Conservation (phyloP, 2,329 filamentous ascomycete genomes). For the Cladophialophora exuberans region DNA sequence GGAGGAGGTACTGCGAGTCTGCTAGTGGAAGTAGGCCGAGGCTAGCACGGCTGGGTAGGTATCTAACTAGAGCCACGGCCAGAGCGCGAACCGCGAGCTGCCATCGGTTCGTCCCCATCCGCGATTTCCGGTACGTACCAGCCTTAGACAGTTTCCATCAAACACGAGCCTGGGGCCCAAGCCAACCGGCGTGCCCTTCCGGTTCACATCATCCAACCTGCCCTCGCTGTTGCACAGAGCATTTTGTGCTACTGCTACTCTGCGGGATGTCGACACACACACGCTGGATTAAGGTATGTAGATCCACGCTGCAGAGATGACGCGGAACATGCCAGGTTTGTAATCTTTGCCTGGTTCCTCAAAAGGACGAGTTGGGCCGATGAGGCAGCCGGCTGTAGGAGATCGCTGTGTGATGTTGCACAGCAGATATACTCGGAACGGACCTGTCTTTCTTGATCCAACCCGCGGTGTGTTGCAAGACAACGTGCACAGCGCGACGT, state of each 20-base stretch:
- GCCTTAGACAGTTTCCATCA: too few species aligned
- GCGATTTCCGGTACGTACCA: too few species aligned
- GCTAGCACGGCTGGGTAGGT: slow-evolving; percentile 3
- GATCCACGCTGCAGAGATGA: slow-evolving; percentile 3
- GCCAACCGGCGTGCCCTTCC: too few species aligned
- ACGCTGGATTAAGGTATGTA: slow-evolving; percentile 11
- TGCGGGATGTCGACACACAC: not conserved
- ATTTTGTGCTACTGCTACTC: not conserved
- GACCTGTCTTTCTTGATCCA: not conserved
- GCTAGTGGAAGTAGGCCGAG: not conserved
- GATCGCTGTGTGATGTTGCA: slow-evolving; percentile 9
- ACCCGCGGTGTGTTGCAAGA: slow-evolving; percentile 5
- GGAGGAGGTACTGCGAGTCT: not conserved
- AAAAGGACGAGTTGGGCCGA: slow-evolving; percentile 16
- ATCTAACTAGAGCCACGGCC: slow-evolving; percentile 11
- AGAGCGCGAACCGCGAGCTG: slow-evolving; percentile 13
- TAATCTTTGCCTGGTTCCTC: not conserved
- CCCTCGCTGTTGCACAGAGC: not conserved
- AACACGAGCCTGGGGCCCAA: too few species aligned
- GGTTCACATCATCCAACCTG: too few species aligned
- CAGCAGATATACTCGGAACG: slow-evolving; percentile 3
- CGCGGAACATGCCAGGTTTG: slow-evolving; percentile 14
- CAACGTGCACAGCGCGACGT: slow-evolving; percentile 1
- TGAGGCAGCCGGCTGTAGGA: slow-evolving; percentile 1
- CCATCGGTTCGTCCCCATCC: slow-evolving; percentile 27